These are phyloP conservation scores for Mucor mucedo DNA, from an alignment of 371 early-diverging fungal genomes.

Conservation along the genomic window DNA sequence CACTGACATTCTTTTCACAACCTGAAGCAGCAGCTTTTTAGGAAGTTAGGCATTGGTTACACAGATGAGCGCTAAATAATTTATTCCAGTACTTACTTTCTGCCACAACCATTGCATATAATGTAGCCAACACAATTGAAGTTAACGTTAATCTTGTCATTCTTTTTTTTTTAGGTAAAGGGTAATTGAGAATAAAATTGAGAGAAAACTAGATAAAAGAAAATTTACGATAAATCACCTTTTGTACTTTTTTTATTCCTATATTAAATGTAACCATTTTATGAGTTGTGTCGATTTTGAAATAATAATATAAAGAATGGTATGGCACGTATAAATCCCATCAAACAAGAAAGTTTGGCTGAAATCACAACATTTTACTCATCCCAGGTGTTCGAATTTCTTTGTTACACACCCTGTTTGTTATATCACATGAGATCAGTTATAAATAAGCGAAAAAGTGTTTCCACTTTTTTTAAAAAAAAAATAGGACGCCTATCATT, in stretches of 20 bases:
- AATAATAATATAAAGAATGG: constrained; percentile 12
- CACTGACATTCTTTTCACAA: constrained; percentile 19
- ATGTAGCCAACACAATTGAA: constrained; percentile 20
- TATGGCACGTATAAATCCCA: neutral
- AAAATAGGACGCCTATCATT: neutral
- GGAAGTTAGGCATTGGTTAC: neutral
- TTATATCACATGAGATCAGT: neutral
- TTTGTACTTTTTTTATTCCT: constrained; percentile 4
- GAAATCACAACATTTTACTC: constrained; percentile 15
- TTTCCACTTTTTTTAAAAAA: neutral
- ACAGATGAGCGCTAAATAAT: neutral
- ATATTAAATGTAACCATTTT: constrained; percentile 9
- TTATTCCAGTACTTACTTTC: constrained; percentile 11
- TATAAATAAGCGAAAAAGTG: constrained; percentile 9
- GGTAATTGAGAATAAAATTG: neutral
- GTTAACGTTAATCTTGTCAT: constrained; percentile 24
- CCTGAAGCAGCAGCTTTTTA: neutral
- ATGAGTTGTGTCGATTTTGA: constrained; percentile 4
- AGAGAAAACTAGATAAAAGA: neutral
- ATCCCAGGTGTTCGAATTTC: neutral
- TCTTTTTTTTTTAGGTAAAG: neutral
- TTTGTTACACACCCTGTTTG: neutral
- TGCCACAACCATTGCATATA: constrained; percentile 20
- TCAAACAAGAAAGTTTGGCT: constrained; percentile 4
- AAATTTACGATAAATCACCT: neutral